Evolutionary conservation across 139 green algal genomes (phyloP).

Genomic region (Chloropicon primus): DNA sequence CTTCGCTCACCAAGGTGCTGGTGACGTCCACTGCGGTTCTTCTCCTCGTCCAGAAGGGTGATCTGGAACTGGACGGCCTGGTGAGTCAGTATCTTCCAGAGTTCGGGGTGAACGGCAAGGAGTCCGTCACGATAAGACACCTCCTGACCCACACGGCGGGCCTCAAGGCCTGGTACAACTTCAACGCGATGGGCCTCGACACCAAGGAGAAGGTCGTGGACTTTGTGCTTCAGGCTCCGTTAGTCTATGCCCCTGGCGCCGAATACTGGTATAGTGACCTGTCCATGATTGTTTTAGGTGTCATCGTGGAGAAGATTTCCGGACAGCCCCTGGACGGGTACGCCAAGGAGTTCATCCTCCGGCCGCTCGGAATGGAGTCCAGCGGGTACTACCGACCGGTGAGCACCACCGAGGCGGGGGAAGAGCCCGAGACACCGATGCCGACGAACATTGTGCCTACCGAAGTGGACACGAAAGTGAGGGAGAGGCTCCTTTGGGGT

Average conservation of each 20-base stretch:
- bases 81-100: slow-evolving; percentile 17
- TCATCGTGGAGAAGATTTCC: slow-evolving; percentile 17
- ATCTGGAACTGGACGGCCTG: slow-evolving; percentile 21
- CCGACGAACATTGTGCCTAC: slow-evolving; percentile 18
- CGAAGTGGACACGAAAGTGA: slow-evolving; percentile 19
- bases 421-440: slow-evolving; percentile 2
- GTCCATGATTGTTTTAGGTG: slow-evolving; percentile 29
- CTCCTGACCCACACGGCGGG: slow-evolving; percentile 30
- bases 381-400: slow-evolving; percentile 10
- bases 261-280: slow-evolving; percentile 25
- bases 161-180: slow-evolving; percentile 25
- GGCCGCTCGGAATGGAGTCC: slow-evolving; percentile 2
- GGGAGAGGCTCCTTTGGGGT: slow-evolving; percentile 23
- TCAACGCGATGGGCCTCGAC: slow-evolving; percentile 19
- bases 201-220: slow-evolving; percentile 4
- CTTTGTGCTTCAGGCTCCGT: neutral
- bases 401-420: slow-evolving; percentile 11
- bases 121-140: slow-evolving; percentile 22
- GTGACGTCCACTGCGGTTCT: slow-evolving; percentile 19
- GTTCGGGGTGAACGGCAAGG: slow-evolving; percentile 24
- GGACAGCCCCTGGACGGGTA: slow-evolving; percentile 13
- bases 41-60: slow-evolving; percentile 22
- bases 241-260: slow-evolving; percentile 3
- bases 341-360: neutral
- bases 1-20: slow-evolving; percentile 13